Conservation (phyloP, 1,284 basidiomycete species). For the Boletellus sp. region DNA sequence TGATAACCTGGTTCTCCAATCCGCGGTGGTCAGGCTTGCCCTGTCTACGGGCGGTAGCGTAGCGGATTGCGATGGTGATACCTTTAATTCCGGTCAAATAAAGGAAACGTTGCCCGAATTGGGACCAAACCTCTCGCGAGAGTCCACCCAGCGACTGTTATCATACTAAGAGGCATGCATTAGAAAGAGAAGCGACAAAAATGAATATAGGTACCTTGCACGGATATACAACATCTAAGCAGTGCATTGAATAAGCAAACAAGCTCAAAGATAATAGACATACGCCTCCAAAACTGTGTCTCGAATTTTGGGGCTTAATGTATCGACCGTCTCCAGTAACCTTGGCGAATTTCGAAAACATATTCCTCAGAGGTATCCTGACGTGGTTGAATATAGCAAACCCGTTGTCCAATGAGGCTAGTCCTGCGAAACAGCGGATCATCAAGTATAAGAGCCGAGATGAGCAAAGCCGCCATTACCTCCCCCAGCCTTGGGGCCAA, state of each 20-base stretch:
- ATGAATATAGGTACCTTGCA: conserved; percentile 41
- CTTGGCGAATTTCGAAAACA: conserved; percentile 74
- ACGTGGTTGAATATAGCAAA: conserved; percentile 68
- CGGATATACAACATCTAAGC: conserved; percentile 68
- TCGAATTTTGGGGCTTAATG: conserved; percentile 65
- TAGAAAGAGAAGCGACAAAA: neutral
- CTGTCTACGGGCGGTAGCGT: conserved; percentile 71
- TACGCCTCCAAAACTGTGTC: conserved; percentile 76
- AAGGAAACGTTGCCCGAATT: neutral
- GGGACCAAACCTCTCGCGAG: conserved; percentile 50
- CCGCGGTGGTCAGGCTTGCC: conserved; percentile 50
- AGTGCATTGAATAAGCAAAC: neutral
- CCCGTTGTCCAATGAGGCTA: conserved; percentile 62
- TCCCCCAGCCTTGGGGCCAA: conserved; percentile 37
- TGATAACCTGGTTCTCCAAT: conserved; percentile 63
- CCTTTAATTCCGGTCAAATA: conserved; percentile 36
- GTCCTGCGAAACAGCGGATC: conserved; percentile 39
- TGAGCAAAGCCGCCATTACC: conserved; percentile 35
- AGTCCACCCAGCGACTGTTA: conserved; percentile 53
- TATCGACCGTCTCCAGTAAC: conserved; percentile 70
- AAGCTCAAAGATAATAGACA: conserved; percentile 25
- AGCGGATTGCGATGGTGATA: conserved; percentile 70
- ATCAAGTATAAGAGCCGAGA: neutral
- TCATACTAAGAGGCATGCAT: conserved; percentile 46
- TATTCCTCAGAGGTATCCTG: conserved; percentile 69